These are phyloP conservation scores for Hypholoma fasciculare DNA, from an alignment of 768 basidiomycete genomes.

Conservation along the genomic window DNA sequence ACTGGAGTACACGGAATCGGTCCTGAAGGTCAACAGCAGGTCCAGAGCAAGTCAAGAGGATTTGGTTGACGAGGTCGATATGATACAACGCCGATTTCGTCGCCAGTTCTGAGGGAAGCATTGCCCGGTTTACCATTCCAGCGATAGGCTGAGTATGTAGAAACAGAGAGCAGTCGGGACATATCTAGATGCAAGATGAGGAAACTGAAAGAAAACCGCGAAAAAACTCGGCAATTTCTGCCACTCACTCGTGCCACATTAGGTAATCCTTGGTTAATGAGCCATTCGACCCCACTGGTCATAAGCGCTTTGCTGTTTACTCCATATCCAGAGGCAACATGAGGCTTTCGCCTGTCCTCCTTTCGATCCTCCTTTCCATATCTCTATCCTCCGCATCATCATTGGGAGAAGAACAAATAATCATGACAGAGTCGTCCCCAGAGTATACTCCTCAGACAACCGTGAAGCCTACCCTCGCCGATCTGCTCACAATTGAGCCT, in stretches of 20 bases:
- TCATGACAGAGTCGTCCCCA: constrained; percentile 20
- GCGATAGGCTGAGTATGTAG: too few relatives aligned
- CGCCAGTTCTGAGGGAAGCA: too few relatives aligned
- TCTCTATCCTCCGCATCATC: constrained; percentile 26
- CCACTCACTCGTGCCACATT: not conserved
- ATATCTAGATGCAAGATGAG: too few relatives aligned
- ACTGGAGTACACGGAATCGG: too few relatives aligned
- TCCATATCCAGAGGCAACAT: constrained; percentile 22
- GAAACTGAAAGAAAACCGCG: too few relatives aligned
- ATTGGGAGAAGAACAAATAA: constrained; percentile 34
- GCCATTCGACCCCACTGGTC: not conserved
- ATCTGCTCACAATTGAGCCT: constrained; percentile 76
- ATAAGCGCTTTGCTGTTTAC: not conserved
- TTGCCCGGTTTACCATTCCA: too few relatives aligned
- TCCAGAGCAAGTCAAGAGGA: too few relatives aligned
- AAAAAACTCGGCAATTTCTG: too few relatives aligned
- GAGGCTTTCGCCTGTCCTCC: constrained; percentile 29
- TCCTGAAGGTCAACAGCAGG: too few relatives aligned
- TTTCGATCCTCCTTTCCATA: constrained; percentile 30
- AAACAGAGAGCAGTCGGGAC: too few relatives aligned
- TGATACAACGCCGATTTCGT: too few relatives aligned
- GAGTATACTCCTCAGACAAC: constrained; percentile 38
- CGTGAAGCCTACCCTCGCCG: constrained; percentile 60
- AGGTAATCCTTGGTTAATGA: not conserved
- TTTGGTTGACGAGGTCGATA: too few relatives aligned